These are phyloP conservation scores for Gloeostereum incarnatum DNA, from an alignment of 768 basidiomycete species.

Conservation along the genomic window DNA sequence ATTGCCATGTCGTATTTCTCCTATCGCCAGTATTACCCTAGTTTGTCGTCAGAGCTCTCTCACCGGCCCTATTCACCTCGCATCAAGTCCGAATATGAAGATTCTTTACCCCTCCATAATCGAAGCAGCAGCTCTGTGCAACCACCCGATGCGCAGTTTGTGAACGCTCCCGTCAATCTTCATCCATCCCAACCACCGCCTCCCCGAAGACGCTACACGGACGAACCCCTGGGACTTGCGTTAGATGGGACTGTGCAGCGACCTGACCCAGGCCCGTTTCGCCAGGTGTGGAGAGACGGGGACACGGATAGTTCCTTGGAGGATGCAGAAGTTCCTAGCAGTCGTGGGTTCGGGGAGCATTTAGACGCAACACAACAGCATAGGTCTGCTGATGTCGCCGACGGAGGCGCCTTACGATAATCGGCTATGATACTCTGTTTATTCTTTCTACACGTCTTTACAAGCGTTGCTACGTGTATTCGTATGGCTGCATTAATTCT, in stretches of 20 bases:
- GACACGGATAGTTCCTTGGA: constrained; percentile 2
- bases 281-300: constrained; percentile 18
- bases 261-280: constrained; percentile 14
- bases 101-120: constrained; percentile 29
- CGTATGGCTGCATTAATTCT: too few species aligned
- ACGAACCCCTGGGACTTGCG: constrained; percentile 4
- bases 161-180: background rate
- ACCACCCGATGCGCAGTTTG: too few species aligned
- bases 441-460: too few species aligned
- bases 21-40: constrained; percentile 80
- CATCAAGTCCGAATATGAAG: constrained; percentile 34
- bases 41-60: constrained; percentile 49
- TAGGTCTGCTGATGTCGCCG: too few species aligned
- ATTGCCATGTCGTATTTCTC: constrained; percentile 59
- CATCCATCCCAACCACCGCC: background rate
- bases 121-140: constrained; percentile 5
- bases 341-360: background rate
- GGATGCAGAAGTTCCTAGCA: background rate
- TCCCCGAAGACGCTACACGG: constrained; percentile 3
- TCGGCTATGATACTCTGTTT: too few species aligned
- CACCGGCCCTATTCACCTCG: constrained; percentile 72
- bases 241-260: constrained; percentile 24
- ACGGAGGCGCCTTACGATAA: too few species aligned
- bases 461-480: too few species aligned
- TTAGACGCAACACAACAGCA: too few species aligned